Evolutionary conservation across 2,329 filamentous ascomycete species (phyloP).

Genomic region (Aspergillus clavatus): DNA sequence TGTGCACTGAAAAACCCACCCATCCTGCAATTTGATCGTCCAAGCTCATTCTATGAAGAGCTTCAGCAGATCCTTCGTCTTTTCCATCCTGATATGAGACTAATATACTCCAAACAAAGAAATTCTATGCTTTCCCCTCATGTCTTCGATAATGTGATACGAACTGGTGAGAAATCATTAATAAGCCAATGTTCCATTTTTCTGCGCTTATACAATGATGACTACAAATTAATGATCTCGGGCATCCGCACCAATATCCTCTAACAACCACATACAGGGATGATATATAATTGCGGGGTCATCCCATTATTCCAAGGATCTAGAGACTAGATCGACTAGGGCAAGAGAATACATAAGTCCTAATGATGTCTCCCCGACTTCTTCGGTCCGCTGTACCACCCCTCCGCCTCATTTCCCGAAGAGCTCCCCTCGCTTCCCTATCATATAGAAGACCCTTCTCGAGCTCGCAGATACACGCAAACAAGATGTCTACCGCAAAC

Average conservation of each 20-base stretch:
- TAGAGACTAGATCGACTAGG: not conserved
- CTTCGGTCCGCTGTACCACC: not conserved
- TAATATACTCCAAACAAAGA: no score
- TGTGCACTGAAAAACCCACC: no score
- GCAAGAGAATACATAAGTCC: not conserved
- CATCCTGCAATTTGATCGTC: no score
- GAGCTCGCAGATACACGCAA: constrained; percentile 5
- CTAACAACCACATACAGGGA: no score
- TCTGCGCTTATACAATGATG: not conserved
- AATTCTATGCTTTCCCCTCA: no score
- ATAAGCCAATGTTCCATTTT: not conserved
- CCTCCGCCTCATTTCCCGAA: not conserved
- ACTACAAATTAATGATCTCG: not conserved
- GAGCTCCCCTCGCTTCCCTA: constrained; percentile 29
- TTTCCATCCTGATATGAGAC: no score
- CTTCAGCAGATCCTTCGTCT: no score
- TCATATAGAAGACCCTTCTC: constrained; percentile 13
- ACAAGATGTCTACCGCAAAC: constrained; percentile 6
- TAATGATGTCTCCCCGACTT: not conserved
- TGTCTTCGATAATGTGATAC: no score
- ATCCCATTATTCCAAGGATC: no score
- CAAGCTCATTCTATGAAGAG: no score
- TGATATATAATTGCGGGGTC: not conserved
- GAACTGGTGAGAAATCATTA: not conserved
- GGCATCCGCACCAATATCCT: not conserved